These are phyloP conservation scores for Neurospora sp. DNA, from an alignment of 2,329 filamentous ascomycete genomes.

Conservation along the genomic window DNA sequence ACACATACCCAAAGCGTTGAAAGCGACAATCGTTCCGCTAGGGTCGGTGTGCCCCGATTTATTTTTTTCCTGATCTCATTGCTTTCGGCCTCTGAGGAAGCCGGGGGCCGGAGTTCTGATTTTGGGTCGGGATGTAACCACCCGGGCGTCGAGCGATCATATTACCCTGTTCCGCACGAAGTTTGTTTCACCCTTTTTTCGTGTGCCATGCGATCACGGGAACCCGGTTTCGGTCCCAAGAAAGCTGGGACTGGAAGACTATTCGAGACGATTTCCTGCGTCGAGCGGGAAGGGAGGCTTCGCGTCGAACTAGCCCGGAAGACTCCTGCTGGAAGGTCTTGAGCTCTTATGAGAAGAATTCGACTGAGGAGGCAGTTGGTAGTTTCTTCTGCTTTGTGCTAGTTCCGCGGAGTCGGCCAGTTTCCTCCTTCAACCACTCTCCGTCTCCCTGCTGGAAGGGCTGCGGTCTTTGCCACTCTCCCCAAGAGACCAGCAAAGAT, in stretches of 20 bases:
- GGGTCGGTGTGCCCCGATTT: slow-evolving; percentile 3
- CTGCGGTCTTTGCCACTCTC: background rate
- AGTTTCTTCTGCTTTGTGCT: slow-evolving; percentile 1
- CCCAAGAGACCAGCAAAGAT: background rate
- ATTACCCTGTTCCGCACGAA: slow-evolving; percentile 1
- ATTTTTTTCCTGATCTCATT: background rate
- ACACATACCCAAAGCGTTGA: background rate
- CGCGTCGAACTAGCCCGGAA: slow-evolving; percentile 2
- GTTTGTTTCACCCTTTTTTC: background rate
- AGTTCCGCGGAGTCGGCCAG: background rate
- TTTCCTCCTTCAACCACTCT: slow-evolving; percentile 6
- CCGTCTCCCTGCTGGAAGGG: slow-evolving; percentile 11
- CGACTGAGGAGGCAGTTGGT: slow-evolving; percentile 10
- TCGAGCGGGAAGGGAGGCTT: slow-evolving; percentile 3
- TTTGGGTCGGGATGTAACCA: slow-evolving; percentile 2
- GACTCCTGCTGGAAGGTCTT: slow-evolving; percentile 12
- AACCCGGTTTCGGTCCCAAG: background rate
- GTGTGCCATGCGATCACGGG: background rate
- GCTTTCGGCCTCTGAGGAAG: background rate
- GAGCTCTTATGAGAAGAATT: slow-evolving; percentile 5
- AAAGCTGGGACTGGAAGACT: background rate
- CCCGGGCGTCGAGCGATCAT: slow-evolving; percentile 9
- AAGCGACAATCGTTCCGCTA: slow-evolving; percentile 3
- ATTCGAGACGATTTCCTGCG: background rate
- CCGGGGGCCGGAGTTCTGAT: background rate